A percentile compares a stretch with the other conserved stretches of the same genome.
These are phyloP conservation scores for Boletus sensibilis DNA, from an alignment of 768 basidiomycete species.

Conservation along the genomic window DNA sequence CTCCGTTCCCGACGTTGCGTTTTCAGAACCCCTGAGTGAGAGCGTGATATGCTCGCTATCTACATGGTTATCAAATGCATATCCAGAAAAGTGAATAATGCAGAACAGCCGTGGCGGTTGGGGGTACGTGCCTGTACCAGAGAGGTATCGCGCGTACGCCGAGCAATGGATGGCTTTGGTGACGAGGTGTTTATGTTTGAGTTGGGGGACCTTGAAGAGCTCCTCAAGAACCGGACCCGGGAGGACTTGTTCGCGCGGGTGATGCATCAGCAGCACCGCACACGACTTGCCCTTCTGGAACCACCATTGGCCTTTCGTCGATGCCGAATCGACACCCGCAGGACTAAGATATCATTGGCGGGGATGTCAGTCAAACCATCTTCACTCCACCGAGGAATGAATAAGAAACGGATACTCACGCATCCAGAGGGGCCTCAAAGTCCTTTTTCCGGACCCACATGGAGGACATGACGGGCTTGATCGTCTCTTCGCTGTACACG, in stretches of 20 bases:
- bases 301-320: neutral
- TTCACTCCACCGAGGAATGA: neutral
- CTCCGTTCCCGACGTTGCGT: neutral
- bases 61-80: neutral
- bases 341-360: neutral
- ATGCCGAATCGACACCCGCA: neutral
- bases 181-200: neutral
- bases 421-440: slow-evolving; percentile 7
- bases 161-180: neutral
- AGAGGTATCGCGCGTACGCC: neutral
- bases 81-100: neutral
- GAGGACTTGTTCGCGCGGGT: neutral
- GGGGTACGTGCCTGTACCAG: neutral
- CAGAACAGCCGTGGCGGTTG: neutral
- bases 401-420: slow-evolving; percentile 3
- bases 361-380: neutral
- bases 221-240: neutral
- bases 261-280: neutral
- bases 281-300: neutral
- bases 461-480: neutral
- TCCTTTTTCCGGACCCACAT: slow-evolving; percentile 13
- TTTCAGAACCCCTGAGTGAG: neutral
- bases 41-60: neutral
- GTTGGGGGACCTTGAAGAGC: neutral
- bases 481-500: neutral